Evolutionary conservation across 176 grass and related monocot species (phyloP), one percentile per base, ranked within the genome.

Genomic region (Hsuehochloa calcarea): DNA sequence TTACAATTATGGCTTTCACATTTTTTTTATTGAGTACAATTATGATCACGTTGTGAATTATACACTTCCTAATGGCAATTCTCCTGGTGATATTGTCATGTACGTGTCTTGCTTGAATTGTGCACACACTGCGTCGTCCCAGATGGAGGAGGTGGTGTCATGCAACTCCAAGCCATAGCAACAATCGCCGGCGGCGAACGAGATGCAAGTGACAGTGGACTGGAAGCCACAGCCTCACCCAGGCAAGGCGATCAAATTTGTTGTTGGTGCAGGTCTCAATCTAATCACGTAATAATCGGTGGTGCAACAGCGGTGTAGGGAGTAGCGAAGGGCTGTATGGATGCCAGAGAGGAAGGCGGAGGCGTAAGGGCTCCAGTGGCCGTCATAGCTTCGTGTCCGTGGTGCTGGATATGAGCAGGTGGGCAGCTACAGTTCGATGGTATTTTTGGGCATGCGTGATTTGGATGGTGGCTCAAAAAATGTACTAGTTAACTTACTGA

Each of bases 171-270:
- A 80, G 59, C 26, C 83, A 74, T 67, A 75, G 70, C 65, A 35
- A 54, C 60, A 80, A 20, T 43, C 52, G 72, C 56, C n/a, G 65
- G 40, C 9, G 6, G 70, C n/a, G 62, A 45, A 8, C 20, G 54
- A 58, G 55, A 23, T 16, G 10, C 13, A 2, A 23, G 4, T 7
- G 47, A 31, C 37, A 8, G 67, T 0, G 26, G 72, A 88, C 20
- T 77, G 85, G 68, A 89, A 89, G 61, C 79, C 72, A 6, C 77
- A 84, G 74, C 90, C 90, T 5, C 68, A 80, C 27, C 83, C 85
- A 9, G 91, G 80, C 10, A 82, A 83, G 31, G 82, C 59, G 45
- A 80, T 94, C 31, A 47, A 68, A 1, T 95, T n/a, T n/a, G n/a
- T n/a, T n/a, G n/a, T n/a, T n/a, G n/a, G n/a, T n/a, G n/a, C n/a